These are phyloP conservation scores for Nelumbo lutea DNA, from an alignment of 164 flowering plant species.

Conservation along the genomic window DNA sequence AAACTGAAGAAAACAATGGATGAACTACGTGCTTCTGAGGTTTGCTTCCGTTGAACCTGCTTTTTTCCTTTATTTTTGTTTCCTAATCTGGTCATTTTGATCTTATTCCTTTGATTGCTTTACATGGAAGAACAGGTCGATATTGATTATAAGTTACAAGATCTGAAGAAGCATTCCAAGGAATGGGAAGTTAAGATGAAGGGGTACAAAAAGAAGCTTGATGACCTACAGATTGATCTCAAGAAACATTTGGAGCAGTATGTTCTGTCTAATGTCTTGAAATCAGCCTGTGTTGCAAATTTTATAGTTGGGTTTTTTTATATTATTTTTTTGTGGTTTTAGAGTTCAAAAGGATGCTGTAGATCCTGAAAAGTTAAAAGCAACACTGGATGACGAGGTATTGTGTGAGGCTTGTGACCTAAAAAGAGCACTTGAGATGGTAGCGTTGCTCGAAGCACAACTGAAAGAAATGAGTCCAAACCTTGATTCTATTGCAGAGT, in stretches of 20 bases:
- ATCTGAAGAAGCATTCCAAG: constrained; percentile 62
- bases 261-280: constrained; percentile 12
- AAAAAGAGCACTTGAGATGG: constrained; percentile 74
- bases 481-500: constrained; percentile 97
- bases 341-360: constrained; percentile 88
- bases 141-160: constrained; percentile 79
- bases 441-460: constrained; percentile 79
- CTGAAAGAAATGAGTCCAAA: constrained; percentile 96
- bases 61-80: neutral
- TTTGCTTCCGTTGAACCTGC: constrained; percentile 15
- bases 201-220: constrained; percentile 67
- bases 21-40: constrained; percentile 71
- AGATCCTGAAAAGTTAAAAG: constrained; percentile 81
- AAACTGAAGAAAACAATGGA: constrained; percentile 48
- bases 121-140: constrained; percentile 60
- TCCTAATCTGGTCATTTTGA: neutral
- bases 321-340: constrained; percentile 15
- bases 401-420: constrained; percentile 49
- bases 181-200: constrained; percentile 78
- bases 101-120: neutral
- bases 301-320: neutral
- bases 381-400: constrained; percentile 43
- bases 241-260: constrained; percentile 88
- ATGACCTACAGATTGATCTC: constrained; percentile 57
- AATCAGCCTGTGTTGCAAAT: neutral